phyloP scores from a whole-genome alignment of 2,329 filamentous ascomycete genomes.

The Fusarium pseudograminearum region DNA sequence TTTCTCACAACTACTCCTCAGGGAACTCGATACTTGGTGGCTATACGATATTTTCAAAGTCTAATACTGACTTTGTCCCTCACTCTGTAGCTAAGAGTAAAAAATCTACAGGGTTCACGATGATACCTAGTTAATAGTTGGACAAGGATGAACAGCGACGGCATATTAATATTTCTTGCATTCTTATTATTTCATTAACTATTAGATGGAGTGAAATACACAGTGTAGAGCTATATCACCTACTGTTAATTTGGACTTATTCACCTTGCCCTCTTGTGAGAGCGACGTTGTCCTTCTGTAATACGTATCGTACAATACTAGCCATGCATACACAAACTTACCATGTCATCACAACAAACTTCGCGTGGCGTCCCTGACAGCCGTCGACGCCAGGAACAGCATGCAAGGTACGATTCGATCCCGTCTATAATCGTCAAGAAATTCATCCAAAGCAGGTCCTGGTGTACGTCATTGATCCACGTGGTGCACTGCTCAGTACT shows the following conservation, averaged over 20 bases:
- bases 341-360: constrained; percentile 26
- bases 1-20: neutral
- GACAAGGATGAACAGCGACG: neutral
- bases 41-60: too few relatives aligned
- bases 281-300: neutral
- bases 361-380: constrained; percentile 33
- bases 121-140: neutral
- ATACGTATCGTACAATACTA: neutral
- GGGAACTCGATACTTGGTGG: neutral
- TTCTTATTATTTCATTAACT: neutral
- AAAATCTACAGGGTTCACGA: neutral
- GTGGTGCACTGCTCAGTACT: constrained; percentile 28
- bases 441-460: constrained; percentile 16
- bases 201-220: neutral
- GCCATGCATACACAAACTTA: neutral
- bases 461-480: constrained; percentile 38
- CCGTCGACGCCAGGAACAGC: constrained; percentile 31
- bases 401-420: constrained; percentile 37
- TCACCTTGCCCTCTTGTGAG: too few relatives aligned
- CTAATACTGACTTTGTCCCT: too few relatives aligned
- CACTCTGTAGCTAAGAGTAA: too few relatives aligned
- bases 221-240: neutral
- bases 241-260: neutral
- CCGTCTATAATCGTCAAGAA: constrained; percentile 22
- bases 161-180: neutral